A percentile compares a stretch with the other conserved stretches of the same genome.
Evolutionary conservation across 192 early-diverging fungal species (phyloP).

Genomic region (Neocallimastix lanati): DNA sequence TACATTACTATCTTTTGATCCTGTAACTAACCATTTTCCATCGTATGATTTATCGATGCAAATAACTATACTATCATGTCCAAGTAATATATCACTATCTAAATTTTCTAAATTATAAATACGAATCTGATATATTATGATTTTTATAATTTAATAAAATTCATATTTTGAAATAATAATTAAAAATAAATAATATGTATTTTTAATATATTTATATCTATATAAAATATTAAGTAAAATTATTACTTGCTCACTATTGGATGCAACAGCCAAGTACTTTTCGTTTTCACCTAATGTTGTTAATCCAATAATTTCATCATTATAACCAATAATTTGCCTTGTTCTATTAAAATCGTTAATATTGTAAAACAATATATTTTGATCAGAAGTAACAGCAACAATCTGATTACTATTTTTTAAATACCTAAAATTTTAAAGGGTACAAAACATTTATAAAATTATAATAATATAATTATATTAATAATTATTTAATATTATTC

Average conservation of each 20-base stretch:
- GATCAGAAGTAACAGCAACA: conserved; percentile 67
- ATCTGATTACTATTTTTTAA: conserved; percentile 28
- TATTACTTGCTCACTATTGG: conserved; percentile 72
- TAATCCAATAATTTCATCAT: conserved; percentile 87
- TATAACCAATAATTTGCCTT: conserved; percentile 84
- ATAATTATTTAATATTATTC: too few relatives aligned
- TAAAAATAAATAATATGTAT: neutral
- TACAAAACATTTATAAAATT: conserved; percentile 1
- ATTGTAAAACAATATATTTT: conserved; percentile 71
- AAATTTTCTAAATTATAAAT: conserved; percentile 60
- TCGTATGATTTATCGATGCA: conserved; percentile 49
- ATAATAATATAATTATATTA: conserved; percentile 4
- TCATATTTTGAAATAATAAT: too few relatives aligned
- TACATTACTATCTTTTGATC: conserved; percentile 80
- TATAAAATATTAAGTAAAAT: too few relatives aligned
- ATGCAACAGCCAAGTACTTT: conserved; percentile 63
- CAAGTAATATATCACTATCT: conserved; percentile 72
- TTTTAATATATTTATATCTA: conserved; percentile 4
- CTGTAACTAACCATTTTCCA: conserved; percentile 56
- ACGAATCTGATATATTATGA: conserved; percentile 28
- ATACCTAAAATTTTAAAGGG: conserved; percentile 15
- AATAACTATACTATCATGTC: conserved; percentile 77
- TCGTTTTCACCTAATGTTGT: conserved; percentile 55
- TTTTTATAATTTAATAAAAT: too few relatives aligned
- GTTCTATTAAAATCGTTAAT: conserved; percentile 31